These are phyloP conservation scores for Backusella sp. DNA, from an alignment of 192 early-diverging fungal genomes.

Conservation along the genomic window DNA sequence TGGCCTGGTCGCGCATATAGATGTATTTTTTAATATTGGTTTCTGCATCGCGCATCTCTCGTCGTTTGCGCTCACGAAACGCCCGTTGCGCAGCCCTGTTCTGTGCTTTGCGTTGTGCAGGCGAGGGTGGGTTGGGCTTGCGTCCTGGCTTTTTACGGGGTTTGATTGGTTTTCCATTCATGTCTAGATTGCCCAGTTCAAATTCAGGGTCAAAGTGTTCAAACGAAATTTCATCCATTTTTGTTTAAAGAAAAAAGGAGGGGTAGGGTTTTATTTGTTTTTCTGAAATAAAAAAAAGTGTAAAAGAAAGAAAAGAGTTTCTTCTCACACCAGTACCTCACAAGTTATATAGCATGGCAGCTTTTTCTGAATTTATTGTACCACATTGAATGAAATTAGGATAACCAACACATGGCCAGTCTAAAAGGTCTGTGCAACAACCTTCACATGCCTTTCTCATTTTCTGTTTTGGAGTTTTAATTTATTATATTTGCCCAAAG, in stretches of 20 bases:
- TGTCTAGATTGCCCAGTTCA: constrained; percentile 8
- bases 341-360: neutral
- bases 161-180: constrained; percentile 35
- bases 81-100: constrained; percentile 86
- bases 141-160: constrained; percentile 57
- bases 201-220: constrained; percentile 24
- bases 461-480: constrained; percentile 7
- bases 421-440: neutral
- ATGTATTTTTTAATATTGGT: constrained; percentile 61
- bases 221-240: constrained; percentile 27
- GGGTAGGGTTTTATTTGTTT: neutral
- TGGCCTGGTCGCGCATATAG: constrained; percentile 52
- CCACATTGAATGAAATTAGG: neutral
- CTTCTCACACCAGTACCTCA: neutral
- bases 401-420: neutral
- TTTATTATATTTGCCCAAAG: neutral
- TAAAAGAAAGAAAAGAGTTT: neutral
- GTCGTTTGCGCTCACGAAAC: constrained; percentile 83
- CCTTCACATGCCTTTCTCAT: neutral
- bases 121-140: constrained; percentile 59
- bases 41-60: constrained; percentile 74
- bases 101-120: constrained; percentile 64
- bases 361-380: neutral
- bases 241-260: neutral
- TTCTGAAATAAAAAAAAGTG: neutral